phyloP scores from a whole-genome alignment of 257 asterid genomes.

The Nyctanthes arbortristis region DNA sequence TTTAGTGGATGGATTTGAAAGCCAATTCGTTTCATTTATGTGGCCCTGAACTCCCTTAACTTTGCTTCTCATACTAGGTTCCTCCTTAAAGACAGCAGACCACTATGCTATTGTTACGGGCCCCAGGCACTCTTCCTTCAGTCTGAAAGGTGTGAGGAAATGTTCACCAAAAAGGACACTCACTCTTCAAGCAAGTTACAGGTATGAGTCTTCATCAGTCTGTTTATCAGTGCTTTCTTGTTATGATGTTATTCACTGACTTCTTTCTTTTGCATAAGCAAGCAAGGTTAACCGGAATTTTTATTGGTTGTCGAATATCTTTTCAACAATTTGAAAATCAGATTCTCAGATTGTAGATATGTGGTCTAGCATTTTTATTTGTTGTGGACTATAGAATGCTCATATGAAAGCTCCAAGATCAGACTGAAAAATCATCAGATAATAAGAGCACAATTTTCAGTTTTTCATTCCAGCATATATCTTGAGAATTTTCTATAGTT shows the following conservation, averaged over 20 bases:
- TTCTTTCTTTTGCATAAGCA: neutral
- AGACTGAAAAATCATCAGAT: neutral
- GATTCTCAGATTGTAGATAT: neutral
- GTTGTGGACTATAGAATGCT: neutral
- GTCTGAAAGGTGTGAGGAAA: constrained; percentile 43
- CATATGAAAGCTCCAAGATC: neutral
- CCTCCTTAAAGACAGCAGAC: constrained; percentile 55
- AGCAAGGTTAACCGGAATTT: neutral
- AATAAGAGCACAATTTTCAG: neutral
- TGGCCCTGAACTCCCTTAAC: neutral
- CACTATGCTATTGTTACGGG: constrained; percentile 28
- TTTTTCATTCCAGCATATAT: constrained; percentile 1
- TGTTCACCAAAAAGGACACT: constrained; percentile 44
- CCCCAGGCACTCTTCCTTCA: constrained; percentile 51
- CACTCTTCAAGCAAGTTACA: constrained; percentile 59
- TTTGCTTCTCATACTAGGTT: constrained; percentile 38
- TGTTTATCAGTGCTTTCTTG: neutral
- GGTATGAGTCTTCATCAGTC: constrained; percentile 42
- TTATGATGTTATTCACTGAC: neutral
- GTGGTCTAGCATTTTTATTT: neutral
- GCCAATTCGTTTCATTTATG: neutral
- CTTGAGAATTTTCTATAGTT: constrained; percentile 5
- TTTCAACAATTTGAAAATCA: neutral
- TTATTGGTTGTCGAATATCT: neutral
- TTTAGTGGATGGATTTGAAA: neutral